phyloP scores from a whole-genome alignment of 2,329 filamentous ascomycete species.

The Neofusicoccum kwambonambiense region DNA sequence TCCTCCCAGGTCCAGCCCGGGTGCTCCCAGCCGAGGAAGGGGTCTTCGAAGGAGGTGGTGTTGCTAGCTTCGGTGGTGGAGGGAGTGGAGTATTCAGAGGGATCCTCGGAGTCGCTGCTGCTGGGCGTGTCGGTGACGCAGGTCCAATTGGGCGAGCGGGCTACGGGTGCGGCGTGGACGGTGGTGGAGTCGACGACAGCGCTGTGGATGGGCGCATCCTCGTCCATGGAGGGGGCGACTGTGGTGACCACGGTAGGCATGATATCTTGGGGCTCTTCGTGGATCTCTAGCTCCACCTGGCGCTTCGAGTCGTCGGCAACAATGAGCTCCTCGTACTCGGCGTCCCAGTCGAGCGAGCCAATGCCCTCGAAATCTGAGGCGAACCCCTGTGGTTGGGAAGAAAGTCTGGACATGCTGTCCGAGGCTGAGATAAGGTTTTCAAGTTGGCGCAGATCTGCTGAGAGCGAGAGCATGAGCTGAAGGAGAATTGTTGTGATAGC shows the following conservation, averaged over 20 bases:
- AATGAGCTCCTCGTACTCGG: background rate
- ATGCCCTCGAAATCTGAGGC: background rate
- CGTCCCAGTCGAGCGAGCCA: constrained; percentile 1
- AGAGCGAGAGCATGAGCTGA: background rate
- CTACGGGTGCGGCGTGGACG: too few relatives aligned
- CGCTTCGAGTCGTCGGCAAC: background rate
- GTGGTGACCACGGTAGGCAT: too few relatives aligned
- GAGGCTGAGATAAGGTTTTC: background rate
- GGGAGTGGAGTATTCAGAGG: background rate
- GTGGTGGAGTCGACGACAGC: background rate
- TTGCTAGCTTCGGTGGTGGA: background rate
- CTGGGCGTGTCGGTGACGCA: too few relatives aligned
- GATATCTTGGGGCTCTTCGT: too few relatives aligned
- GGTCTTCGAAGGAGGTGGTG: background rate
- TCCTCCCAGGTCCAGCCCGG: background rate
- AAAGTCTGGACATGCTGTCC: background rate
- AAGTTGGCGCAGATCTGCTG: background rate
- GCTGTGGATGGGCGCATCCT: background rate
- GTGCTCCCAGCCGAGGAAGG: background rate
- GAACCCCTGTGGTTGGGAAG: background rate
- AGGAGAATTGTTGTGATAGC: background rate
- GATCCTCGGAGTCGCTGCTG: background rate
- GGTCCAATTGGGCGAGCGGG: too few relatives aligned
- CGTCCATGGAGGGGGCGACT: background rate
- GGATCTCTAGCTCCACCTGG: background rate